Conservation (phyloP, 306 rosid species). For the Bauhinia variegata region DNA sequence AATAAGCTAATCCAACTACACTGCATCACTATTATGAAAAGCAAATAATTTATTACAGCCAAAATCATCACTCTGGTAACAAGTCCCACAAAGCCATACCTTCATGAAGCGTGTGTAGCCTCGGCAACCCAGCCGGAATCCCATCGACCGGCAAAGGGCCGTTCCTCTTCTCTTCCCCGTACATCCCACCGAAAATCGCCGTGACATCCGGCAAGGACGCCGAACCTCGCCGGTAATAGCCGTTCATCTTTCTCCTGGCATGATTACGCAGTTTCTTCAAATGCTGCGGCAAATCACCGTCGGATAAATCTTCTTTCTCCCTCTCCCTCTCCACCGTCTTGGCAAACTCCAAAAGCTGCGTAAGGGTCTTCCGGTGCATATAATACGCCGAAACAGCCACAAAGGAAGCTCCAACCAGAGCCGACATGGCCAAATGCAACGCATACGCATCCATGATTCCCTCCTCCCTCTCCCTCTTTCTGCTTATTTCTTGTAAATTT, state of each 20-base stretch:
- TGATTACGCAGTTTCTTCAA: conserved; percentile 54
- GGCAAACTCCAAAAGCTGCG: conserved; percentile 85
- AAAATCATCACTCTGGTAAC: conserved; percentile 29
- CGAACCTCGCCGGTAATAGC: conserved; percentile 55
- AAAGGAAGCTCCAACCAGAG: conserved; percentile 88
- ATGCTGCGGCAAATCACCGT: conserved; percentile 59
- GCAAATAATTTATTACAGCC: not conserved
- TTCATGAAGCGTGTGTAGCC: conserved; percentile 84
- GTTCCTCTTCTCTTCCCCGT: conserved; percentile 59
- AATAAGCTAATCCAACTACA: not conserved
- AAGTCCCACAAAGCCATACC: conserved; percentile 55
- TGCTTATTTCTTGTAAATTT: not conserved
- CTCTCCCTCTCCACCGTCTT: conserved; percentile 72
- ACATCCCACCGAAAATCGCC: conserved; percentile 53
- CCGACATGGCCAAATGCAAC: conserved; percentile 91
- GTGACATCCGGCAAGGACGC: conserved; percentile 84
- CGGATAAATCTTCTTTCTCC: conserved; percentile 45
- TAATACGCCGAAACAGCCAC: conserved; percentile 91
- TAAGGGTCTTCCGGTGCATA: conserved; percentile 89
- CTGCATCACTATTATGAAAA: not conserved
- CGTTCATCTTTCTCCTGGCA: conserved; percentile 48
- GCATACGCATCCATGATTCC: conserved; percentile 74
- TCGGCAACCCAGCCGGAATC: conserved; percentile 84
- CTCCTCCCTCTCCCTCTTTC: too few species aligned
- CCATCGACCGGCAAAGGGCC: conserved; percentile 64